These are phyloP conservation scores for Saccharata proteae DNA, from an alignment of 2,329 filamentous ascomycete genomes.

Conservation along the genomic window DNA sequence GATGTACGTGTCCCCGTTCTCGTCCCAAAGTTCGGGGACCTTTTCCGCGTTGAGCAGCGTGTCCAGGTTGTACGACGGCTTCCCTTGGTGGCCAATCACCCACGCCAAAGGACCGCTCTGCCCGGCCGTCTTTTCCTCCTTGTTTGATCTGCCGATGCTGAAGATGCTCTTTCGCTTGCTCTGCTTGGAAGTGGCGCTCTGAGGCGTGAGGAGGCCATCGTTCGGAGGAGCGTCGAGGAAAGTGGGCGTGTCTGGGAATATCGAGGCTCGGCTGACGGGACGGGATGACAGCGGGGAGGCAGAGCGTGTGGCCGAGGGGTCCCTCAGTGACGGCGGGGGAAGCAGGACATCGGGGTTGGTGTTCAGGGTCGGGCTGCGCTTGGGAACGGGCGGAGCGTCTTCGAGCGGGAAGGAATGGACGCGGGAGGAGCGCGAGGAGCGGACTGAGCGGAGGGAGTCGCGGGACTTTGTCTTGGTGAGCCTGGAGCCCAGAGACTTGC, in stretches of 20 bases:
- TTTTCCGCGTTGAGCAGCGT: conserved; percentile 39
- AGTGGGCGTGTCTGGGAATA: conserved; percentile 6
- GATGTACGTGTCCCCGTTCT: conserved; percentile 49
- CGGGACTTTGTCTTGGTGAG: conserved; percentile 7
- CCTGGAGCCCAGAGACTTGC: too few species aligned
- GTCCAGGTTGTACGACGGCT: conserved; percentile 43
- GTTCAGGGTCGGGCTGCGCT: conserved; percentile 1
- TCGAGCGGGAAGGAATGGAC: too few species aligned
- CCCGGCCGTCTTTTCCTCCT: conserved; percentile 9
- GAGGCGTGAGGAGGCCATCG: conserved; percentile 7
- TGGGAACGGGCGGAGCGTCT: conserved; percentile 6
- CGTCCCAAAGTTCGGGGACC: conserved; percentile 50
- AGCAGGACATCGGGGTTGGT: conserved; percentile 6
- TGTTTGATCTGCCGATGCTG: conserved; percentile 13
- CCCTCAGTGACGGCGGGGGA: conserved; percentile 5
- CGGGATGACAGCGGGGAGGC: conserved; percentile 6
- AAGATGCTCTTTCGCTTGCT: conserved; percentile 24
- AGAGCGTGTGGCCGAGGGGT: conserved; percentile 6
- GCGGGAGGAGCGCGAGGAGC: too few species aligned
- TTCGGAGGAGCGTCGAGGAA: conserved; percentile 4
- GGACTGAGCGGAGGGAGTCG: conserved; percentile 4
- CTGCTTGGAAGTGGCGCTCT: conserved; percentile 15
- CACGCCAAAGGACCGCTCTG: conserved; percentile 35
- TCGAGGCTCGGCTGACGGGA: conserved; percentile 2
- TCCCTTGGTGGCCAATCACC: conserved; percentile 46